These are phyloP conservation scores for Apophysomyces trapeziformis DNA, from an alignment of 371 early-diverging fungal species.

Conservation along the genomic window DNA sequence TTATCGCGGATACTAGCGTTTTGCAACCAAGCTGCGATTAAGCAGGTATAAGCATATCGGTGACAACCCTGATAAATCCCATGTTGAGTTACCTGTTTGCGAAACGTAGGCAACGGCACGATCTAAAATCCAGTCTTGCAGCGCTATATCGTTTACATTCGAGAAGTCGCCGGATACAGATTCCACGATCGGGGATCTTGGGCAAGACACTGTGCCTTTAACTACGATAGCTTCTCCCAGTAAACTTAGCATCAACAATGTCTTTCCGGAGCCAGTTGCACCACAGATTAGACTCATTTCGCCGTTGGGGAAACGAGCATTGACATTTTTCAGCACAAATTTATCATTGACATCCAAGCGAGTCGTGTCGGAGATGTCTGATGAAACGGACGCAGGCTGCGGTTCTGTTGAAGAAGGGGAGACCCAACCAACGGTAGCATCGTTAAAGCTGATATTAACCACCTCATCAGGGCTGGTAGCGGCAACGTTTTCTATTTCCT, in stretches of 20 bases:
- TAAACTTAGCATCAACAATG: conserved; percentile 61
- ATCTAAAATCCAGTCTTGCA: conserved; percentile 23
- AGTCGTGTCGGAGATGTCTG: neutral
- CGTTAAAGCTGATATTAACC: conserved; percentile 44
- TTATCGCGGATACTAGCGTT: conserved; percentile 69
- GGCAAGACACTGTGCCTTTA: conserved; percentile 41
- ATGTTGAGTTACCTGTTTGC: conserved; percentile 16
- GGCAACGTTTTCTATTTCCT: conserved; percentile 56
- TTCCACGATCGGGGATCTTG: conserved; percentile 35
- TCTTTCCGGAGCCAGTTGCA: conserved; percentile 70
- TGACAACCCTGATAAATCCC: neutral
- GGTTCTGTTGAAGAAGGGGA: neutral
- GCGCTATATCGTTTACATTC: neutral
- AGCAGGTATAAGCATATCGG: neutral
- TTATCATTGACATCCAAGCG: conserved; percentile 23
- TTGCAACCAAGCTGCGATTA: conserved; percentile 68
- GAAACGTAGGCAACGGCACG: conserved; percentile 23
- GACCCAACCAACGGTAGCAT: conserved; percentile 43
- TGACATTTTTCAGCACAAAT: conserved; percentile 47
- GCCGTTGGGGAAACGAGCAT: conserved; percentile 54
- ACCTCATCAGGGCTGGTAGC: conserved; percentile 31
- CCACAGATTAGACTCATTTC: conserved; percentile 62
- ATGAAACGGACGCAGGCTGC: neutral
- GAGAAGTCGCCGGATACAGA: conserved; percentile 15
- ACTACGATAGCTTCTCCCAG: conserved; percentile 60